Conservation (phyloP, 495 filamentous ascomycete genomes). For the Bryoglossum gracile region DNA sequence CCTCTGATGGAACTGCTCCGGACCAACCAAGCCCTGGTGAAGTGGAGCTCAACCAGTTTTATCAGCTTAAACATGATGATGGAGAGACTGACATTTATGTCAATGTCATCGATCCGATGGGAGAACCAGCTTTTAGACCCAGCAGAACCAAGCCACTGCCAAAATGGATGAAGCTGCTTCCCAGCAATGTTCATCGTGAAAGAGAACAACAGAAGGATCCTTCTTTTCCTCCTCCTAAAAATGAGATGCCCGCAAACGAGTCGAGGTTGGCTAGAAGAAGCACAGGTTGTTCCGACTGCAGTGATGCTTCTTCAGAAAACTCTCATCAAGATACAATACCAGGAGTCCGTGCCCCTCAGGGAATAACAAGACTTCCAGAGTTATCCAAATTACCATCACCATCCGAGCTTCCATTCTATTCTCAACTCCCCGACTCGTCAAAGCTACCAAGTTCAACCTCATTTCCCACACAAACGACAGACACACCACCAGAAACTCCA, state of each 20-base stretch:
- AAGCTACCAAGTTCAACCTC: no score
- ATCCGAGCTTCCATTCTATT: neutral
- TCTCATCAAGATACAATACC: neutral
- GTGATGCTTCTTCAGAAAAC: neutral
- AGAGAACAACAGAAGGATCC: slow-evolving; percentile 1
- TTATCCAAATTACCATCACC: neutral
- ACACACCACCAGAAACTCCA: no score
- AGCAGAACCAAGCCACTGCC: slow-evolving; percentile 40
- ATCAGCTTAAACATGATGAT: neutral
- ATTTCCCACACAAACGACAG: no score
- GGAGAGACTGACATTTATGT: slow-evolving; percentile 29
- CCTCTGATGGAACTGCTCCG: slow-evolving; percentile 10
- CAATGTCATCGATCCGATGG: slow-evolving; percentile 35
- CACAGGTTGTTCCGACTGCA: neutral
- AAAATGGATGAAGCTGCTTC: slow-evolving; percentile 35
- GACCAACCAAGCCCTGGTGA: neutral
- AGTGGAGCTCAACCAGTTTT: neutral
- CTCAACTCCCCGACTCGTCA: no score
- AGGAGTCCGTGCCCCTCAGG: neutral
- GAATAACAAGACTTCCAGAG: neutral
- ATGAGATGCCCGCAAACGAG: neutral
- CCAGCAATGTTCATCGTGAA: slow-evolving; percentile 20
- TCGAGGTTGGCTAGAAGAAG: neutral
- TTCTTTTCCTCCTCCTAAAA: neutral
- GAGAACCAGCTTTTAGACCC: slow-evolving; percentile 33